phyloP scores from a whole-genome alignment of 306 rosid species.

The Prunus mume region DNA sequence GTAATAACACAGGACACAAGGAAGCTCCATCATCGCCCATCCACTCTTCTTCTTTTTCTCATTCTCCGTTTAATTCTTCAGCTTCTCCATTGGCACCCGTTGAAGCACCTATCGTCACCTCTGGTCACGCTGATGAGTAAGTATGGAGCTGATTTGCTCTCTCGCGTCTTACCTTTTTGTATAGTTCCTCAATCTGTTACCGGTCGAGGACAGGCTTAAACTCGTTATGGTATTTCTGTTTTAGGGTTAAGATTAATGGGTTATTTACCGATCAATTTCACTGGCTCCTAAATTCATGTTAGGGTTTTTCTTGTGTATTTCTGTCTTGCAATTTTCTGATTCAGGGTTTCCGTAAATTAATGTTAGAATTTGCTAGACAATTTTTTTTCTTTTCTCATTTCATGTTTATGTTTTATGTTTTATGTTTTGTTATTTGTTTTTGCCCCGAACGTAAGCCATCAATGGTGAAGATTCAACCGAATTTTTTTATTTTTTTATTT shows the following conservation, averaged over 20 bases:
- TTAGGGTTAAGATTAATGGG: not conserved
- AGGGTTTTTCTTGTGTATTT: not conserved
- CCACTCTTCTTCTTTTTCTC: not conserved
- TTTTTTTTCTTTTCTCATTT: not conserved
- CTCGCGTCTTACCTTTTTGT: not conserved
- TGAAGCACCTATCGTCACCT: too few relatives aligned
- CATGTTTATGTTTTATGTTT: too few relatives aligned
- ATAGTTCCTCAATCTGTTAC: not conserved
- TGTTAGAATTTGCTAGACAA: not conserved
- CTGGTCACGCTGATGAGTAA: not conserved
- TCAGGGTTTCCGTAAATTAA: not conserved
- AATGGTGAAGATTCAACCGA: not conserved
- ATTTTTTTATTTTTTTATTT: not conserved
- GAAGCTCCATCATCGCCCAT: not conserved
- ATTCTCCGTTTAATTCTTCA: too few relatives aligned
- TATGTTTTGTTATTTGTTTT: not conserved
- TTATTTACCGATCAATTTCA: not conserved
- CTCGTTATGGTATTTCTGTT: not conserved
- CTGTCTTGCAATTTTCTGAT: not conserved
- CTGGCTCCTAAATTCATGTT: not conserved
- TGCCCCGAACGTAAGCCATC: not conserved
- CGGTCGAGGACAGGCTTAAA: not conserved
- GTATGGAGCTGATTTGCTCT: not conserved
- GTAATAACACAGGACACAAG: not conserved
- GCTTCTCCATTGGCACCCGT: too few relatives aligned